Evolutionary conservation across 2,329 filamentous ascomycete species (phyloP), one percentile per base, ranked within the genome.

Genomic region (Madurella fahalii): DNA sequence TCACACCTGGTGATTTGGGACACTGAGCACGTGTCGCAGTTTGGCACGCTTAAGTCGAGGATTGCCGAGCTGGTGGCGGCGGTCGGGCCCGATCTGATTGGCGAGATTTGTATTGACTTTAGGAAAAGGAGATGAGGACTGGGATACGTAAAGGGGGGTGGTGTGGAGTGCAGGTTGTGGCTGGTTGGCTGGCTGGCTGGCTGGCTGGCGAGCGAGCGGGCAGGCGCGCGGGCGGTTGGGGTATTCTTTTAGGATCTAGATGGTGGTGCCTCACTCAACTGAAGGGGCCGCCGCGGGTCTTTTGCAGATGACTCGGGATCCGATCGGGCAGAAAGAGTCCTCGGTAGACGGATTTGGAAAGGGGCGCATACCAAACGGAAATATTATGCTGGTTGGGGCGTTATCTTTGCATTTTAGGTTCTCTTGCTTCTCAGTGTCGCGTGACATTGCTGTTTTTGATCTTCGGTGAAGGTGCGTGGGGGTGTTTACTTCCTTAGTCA

Each of bases 11-110:
- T 80, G 2, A 72, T 73, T 2, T 91, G 87, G 87, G 73, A 82
- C 0, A 65, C 71, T 1, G 75, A 79, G 45, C 70, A 72, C 34
- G 69, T 87, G 2, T 66, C 70, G 12, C 74, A 84, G 47, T 68
- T 73, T 16, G 68, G 71, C 5, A 76, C 76, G 1, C 68, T 88
- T 34, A 88, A 85, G 65, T 78, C 81, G 0, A 75, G 78, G 37
- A 77, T 91, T 54, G 86, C 83, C 1, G 86, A 90, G 63, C 66
- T 90, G 48, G 80, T 84, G 3, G 85, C 86, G 3, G 80, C 81
- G 11, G 68, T 90, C 43, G 88, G 88, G 0, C 74, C 78, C 1
- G 81, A 85, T 42, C 66, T 86, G 47, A 74, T 82, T 43, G 71
- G 69, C 17, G 72, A 77, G 49, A 72, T 88, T 16, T 80, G 84